phyloP scores from a whole-genome alignment of 1,284 basidiomycete species.

The Bjerkandera adusta region DNA sequence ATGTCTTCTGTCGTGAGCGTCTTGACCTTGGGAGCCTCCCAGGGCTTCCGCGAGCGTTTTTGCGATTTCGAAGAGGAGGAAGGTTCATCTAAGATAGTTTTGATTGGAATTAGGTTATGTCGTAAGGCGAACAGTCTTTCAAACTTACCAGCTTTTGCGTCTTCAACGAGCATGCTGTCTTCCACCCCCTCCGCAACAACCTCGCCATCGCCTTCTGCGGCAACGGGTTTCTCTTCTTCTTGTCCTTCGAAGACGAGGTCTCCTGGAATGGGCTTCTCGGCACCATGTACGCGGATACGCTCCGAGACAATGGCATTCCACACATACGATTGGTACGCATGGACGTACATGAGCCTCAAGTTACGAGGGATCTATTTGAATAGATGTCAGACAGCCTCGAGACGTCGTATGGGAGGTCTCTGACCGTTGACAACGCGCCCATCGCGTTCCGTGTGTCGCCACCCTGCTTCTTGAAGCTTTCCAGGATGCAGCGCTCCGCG shows the following conservation, averaged over 20 bases:
- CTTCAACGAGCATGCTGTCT: conserved; percentile 22
- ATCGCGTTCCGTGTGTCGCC: conserved; percentile 81
- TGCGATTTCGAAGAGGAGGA: no score
- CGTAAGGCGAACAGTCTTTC: no score
- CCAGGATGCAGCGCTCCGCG: conserved; percentile 90
- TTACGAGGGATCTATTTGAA: conserved; percentile 84
- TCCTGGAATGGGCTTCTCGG: conserved; percentile 76
- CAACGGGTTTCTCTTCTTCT: conserved; percentile 38
- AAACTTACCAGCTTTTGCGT: conserved; percentile 37
- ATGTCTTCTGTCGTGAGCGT: conserved; percentile 76
- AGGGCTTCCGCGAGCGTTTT: conserved; percentile 46
- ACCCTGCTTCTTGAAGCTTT: conserved; percentile 82
- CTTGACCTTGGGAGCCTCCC: conserved; percentile 70
- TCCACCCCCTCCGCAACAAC: conserved; percentile 16
- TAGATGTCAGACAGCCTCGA: not conserved
- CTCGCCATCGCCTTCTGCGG: conserved; percentile 36
- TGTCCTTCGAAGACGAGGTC: conserved; percentile 81
- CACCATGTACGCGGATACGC: conserved; percentile 79
- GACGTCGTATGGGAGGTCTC: conserved; percentile 31
- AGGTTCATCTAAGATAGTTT: no score
- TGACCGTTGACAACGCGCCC: conserved; percentile 81
- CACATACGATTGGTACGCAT: conserved; percentile 98
- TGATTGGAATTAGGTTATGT: no score
- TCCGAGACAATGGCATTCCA: conserved; percentile 98
- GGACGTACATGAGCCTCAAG: conserved; percentile 95